phyloP scores from a whole-genome alignment of 257 asterid species.

The Scutellaria barbata region DNA sequence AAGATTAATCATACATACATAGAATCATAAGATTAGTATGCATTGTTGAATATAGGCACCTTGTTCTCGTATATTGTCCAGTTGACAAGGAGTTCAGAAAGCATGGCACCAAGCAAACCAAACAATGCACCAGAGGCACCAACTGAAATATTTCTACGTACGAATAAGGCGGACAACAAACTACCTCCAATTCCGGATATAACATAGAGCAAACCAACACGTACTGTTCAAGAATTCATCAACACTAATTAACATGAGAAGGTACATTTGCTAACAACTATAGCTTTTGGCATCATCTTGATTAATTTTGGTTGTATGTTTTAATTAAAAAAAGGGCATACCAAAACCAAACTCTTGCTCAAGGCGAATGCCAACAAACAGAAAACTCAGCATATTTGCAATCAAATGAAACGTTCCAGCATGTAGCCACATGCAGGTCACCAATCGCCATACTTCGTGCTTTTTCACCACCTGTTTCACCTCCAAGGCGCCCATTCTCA shows the following conservation, averaged over 20 bases:
- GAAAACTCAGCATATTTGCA: constrained; percentile 66
- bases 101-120: constrained; percentile 90
- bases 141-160: constrained; percentile 65
- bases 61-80: constrained; percentile 89
- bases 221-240: constrained; percentile 45
- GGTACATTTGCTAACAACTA: not conserved
- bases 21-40: not conserved
- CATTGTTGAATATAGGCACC: constrained; percentile 36
- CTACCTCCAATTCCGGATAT: constrained; percentile 87
- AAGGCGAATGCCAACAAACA: constrained; percentile 66
- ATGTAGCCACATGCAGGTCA: constrained; percentile 76
- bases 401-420: constrained; percentile 64
- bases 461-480: constrained; percentile 50
- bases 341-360: constrained; percentile 76
- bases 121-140: constrained; percentile 96
- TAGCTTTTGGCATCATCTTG: too few relatives aligned
- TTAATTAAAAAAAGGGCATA: constrained; percentile 26
- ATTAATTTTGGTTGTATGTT: too few relatives aligned
- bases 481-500: constrained; percentile 59
- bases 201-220: constrained; percentile 63
- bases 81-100: constrained; percentile 77
- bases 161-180: constrained; percentile 64
- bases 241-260: not conserved
- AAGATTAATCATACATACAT: not conserved
- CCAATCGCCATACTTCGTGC: constrained; percentile 55